These are phyloP conservation scores for Aspergillus nomiae DNA, from an alignment of 2,329 filamentous ascomycete species.

Conservation along the genomic window DNA sequence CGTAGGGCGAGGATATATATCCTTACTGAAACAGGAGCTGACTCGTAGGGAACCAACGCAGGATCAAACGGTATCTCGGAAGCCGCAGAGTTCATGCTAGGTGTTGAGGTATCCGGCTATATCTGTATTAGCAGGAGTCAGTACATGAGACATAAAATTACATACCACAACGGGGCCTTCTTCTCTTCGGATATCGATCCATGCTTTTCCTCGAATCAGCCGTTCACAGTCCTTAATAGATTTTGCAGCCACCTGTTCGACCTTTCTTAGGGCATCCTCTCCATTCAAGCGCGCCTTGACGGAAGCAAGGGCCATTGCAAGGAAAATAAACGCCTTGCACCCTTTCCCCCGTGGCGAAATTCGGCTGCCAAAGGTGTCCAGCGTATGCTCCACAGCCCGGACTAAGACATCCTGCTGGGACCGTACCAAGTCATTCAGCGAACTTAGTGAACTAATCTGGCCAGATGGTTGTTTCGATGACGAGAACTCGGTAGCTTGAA, in stretches of 20 bases:
- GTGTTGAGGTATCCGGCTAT: conserved; percentile 16
- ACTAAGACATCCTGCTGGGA: conserved; percentile 35
- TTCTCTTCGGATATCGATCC: conserved; percentile 23
- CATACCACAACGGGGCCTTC: conserved; percentile 21
- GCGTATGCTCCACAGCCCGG: conserved; percentile 30
- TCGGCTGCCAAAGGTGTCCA: conserved; percentile 31
- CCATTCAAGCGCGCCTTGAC: conserved; percentile 36
- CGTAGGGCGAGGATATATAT: not conserved
- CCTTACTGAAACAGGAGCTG: conserved; percentile 29
- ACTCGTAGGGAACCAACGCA: conserved; percentile 22
- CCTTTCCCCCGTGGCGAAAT: conserved; percentile 29
- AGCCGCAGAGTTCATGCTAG: conserved; percentile 13
- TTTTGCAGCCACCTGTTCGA: conserved; percentile 26
- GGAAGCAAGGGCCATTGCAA: conserved; percentile 31
- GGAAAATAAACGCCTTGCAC: conserved; percentile 33
- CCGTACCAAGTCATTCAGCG: conserved; percentile 32
- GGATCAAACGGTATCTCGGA: conserved; percentile 29
- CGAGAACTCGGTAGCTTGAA: conserved; percentile 31
- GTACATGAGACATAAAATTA: not conserved
- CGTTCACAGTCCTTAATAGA: conserved; percentile 26
- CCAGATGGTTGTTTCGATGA: conserved; percentile 7
- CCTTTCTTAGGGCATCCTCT: conserved; percentile 27
- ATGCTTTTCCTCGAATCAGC: conserved; percentile 26
- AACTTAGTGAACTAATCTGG: conserved; percentile 14
- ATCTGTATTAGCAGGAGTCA: conserved; percentile 10